Conservation (phyloP, 116 monocot genomes). For the Cymodocea nodosa region DNA sequence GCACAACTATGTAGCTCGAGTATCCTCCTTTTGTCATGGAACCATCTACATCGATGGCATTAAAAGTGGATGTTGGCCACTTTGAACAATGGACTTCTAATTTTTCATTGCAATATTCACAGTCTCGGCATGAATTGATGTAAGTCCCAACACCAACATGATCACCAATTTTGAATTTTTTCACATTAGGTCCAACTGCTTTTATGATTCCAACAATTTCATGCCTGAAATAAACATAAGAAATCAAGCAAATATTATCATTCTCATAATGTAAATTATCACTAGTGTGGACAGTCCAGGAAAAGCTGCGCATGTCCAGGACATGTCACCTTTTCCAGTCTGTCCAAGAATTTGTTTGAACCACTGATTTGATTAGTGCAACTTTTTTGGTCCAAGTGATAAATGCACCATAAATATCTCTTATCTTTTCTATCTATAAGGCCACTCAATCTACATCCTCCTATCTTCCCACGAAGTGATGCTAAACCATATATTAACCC, state of each 20-base stretch:
- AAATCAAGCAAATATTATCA: not conserved
- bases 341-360: no score
- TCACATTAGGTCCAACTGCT: conserved; percentile 43
- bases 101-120: conserved; percentile 46
- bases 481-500: no score
- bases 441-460: no score
- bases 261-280: no score
- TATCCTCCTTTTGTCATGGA: conserved; percentile 85
- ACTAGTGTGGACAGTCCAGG: no score
- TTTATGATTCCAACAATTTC: conserved; percentile 68
- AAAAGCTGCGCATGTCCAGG: no score
- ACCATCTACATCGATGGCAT: conserved; percentile 60
- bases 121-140: conserved; percentile 69
- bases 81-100: conserved; percentile 51
- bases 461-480: no score
- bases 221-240: conserved; percentile 17
- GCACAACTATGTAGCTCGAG: conserved; percentile 62
- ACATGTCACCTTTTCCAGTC: no score
- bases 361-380: no score
- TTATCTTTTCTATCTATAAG: no score
- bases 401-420: no score
- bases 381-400: no score
- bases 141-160: conserved; percentile 77
- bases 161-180: conserved; percentile 60
- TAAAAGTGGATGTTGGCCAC: conserved; percentile 25